Evolutionary conservation across 2,329 filamentous ascomycete genomes (phyloP), one percentile per base, ranked within the genome.

Genomic region (Leptographium wingfieldii): DNA sequence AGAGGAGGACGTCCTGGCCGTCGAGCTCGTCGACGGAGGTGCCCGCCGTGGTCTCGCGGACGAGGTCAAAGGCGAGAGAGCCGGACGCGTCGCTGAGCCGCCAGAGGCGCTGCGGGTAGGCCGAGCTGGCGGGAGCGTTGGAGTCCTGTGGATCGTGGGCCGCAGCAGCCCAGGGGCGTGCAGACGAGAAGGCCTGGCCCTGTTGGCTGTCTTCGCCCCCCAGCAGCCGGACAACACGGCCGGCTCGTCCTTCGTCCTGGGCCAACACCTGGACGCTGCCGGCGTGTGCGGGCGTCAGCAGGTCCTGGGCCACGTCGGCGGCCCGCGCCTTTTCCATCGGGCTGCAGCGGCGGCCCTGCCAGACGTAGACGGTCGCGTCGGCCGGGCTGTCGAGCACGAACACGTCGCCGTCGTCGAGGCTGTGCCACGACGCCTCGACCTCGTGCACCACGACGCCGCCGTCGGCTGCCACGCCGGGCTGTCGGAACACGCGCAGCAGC

Each of bases 321-420:
- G 83, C 82, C 71, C 84, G 85, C 53, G 80, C 80, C 72, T 85
- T 87, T 67, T 88, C 85, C 81, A 86, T 85, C 0, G 84, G 84
- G 55, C 80, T 83, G 67, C 82, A 85, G 51, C 76, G 76, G 66
- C 76, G 77, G 57, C 85, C 85, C 72, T 87, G 85, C 85, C 85
- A 88, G 4, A 86, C 81, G 77, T 81, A 86, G 64, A 87, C 84
- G 73, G 86, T 86, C 56, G 80, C 74, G 29, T 79, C 78, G 58
- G 76, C 76, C 65, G 79, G 78, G 57, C 76, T 76, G 65, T 87
- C 84, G 52, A 87, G 70, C 16, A 87, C 74, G 64, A 87, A 87
- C 2, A 87, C 85, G 66, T 88, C 84, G 58, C 73, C 73, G 61
- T 86, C 83, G 65, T 87, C 83, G 38, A 87, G 75, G 66, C 81